A percentile compares a stretch with the other conserved stretches of the same genome.
Conservation (phyloP, 108 stramenopile species). For the Stephanodiscus minutulus region DNA sequence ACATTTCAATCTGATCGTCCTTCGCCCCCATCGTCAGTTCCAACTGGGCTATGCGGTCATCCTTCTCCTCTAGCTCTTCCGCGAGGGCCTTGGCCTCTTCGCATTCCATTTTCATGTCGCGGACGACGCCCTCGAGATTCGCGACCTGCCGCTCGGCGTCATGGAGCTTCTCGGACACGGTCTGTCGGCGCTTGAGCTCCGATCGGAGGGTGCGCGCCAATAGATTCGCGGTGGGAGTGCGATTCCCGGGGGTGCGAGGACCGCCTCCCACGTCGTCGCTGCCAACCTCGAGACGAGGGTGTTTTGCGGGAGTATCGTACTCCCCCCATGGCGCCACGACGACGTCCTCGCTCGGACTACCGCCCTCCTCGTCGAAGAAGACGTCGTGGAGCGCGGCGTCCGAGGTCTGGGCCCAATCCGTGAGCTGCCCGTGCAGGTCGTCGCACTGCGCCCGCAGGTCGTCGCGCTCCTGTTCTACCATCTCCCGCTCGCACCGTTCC, state of each 20-base stretch:
- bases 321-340: slow-evolving; percentile 11
- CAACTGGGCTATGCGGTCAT: slow-evolving; percentile 19
- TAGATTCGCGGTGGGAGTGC: slow-evolving; percentile 34
- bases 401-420: slow-evolving; percentile 25
- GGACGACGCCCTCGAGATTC: slow-evolving; percentile 28
- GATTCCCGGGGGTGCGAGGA: not conserved
- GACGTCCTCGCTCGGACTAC: slow-evolving; percentile 20
- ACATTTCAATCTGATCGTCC: slow-evolving; percentile 24
- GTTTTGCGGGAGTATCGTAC: slow-evolving; percentile 34
- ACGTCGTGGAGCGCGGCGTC: slow-evolving; percentile 10
- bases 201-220: slow-evolving; percentile 39
- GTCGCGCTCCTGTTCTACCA: slow-evolving; percentile 38
- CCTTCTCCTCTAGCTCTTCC: slow-evolving; percentile 47
- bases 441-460: slow-evolving; percentile 29
- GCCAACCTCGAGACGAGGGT: not conserved
- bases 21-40: slow-evolving; percentile 24
- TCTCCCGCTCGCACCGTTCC: slow-evolving; percentile 34
- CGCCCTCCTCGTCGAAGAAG: slow-evolving; percentile 21
- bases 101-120: slow-evolving; percentile 43
- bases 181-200: slow-evolving; percentile 32
- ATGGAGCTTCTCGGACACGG: slow-evolving; percentile 14
- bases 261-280: not conserved
- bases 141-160: slow-evolving; percentile 18
- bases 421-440: slow-evolving; percentile 25
- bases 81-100: slow-evolving; percentile 50